phyloP scores from a whole-genome alignment of 2,329 filamentous ascomycete species.

The Tolypocladium pustulatum region DNA sequence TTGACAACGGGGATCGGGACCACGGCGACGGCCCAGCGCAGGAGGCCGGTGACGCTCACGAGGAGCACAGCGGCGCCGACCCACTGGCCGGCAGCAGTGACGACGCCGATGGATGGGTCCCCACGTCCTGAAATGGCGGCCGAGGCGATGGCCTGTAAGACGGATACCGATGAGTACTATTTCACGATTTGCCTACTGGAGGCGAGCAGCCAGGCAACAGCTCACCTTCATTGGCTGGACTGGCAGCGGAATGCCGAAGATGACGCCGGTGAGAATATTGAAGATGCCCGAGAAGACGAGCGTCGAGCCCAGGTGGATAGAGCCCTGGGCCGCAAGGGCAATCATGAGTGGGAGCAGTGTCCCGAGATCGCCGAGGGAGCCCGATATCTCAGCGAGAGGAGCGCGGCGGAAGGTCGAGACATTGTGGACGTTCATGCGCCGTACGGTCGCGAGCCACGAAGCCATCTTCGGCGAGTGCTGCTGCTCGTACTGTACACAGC shows the following conservation, averaged over 20 bases:
- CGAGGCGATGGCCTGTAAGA: constrained; percentile 66
- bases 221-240: constrained; percentile 74
- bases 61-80: constrained; percentile 65
- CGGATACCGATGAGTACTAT: background rate
- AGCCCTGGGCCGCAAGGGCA: constrained; percentile 66
- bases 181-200: background rate
- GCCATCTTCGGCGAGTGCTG: constrained; percentile 7
- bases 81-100: constrained; percentile 69
- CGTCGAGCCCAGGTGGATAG: constrained; percentile 73
- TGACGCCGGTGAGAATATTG: constrained; percentile 71
- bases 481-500: background rate
- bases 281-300: constrained; percentile 81
- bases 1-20: constrained; percentile 85
- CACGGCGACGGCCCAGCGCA: constrained; percentile 60
- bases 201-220: background rate
- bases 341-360: constrained; percentile 85
- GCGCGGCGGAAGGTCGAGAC: constrained; percentile 32
- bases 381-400: constrained; percentile 66
- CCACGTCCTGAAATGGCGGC: constrained; percentile 69
- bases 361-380: constrained; percentile 77
- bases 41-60: constrained; percentile 69
- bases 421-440: constrained; percentile 34
- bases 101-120: constrained; percentile 36
- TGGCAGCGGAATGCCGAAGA: constrained; percentile 82
- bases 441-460: constrained; percentile 16